Percentiles rank a stretch among this genome's conserved stretches.
Conservation (phyloP, 148 eudicot species). For the Rhododendron henanense region DNA sequence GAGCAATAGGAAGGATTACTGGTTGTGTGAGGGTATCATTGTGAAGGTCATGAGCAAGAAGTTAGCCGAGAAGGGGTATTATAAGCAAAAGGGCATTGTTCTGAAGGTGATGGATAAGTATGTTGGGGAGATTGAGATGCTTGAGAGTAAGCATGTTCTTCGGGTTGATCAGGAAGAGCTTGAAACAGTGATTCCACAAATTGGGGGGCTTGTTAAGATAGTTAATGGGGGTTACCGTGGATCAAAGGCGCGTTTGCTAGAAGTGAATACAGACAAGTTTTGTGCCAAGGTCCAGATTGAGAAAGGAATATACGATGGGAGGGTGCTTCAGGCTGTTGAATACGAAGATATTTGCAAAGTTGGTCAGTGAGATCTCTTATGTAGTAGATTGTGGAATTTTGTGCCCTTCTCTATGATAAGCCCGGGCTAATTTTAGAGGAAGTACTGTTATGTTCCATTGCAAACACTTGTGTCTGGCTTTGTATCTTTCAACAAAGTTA, state of each 20-base stretch:
- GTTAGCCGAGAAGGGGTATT: constrained; percentile 79
- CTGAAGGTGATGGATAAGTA: constrained; percentile 73
- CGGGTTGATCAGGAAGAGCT: constrained; percentile 96
- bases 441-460: background rate
- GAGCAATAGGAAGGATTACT: constrained; percentile 79
- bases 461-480: background rate
- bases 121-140: constrained; percentile 88
- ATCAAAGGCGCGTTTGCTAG: constrained; percentile 55
- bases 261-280: constrained; percentile 57
- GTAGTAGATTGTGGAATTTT: background rate
- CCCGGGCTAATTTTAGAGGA: background rate
- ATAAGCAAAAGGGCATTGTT: constrained; percentile 83
- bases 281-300: constrained; percentile 86
- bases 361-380: constrained; percentile 21
- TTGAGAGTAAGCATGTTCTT: constrained; percentile 71
- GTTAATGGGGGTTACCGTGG: constrained; percentile 96
- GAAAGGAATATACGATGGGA: constrained; percentile 88
- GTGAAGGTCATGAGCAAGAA: constrained; percentile 90
- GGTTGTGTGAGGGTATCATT: constrained; percentile 76
- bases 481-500: background rate
- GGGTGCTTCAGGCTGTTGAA: constrained; percentile 71
- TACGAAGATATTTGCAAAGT: constrained; percentile 86
- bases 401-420: background rate
- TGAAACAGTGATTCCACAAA: constrained; percentile 90
- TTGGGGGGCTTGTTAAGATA: constrained; percentile 79